A percentile compares a stretch with the other conserved stretches of the same genome.
phyloP scores from a whole-genome alignment of 1,284 basidiomycete genomes.

The Austroboletus niveus region DNA sequence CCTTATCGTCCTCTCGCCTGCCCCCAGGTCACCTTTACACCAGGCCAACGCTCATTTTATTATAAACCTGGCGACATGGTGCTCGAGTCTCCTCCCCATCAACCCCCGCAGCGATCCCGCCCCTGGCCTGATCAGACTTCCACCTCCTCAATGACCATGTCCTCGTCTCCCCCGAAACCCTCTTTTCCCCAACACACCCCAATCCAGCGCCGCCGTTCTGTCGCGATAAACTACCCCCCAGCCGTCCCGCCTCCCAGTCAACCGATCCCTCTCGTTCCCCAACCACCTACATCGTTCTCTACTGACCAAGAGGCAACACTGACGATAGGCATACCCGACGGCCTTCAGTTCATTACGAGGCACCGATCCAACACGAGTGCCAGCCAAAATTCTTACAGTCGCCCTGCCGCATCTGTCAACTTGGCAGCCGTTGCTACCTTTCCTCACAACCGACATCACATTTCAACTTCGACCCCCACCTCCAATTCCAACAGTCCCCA shows the following conservation, averaged over 20 bases:
- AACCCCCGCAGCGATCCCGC: slow-evolving; percentile 40
- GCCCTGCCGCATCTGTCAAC: slow-evolving; percentile 53
- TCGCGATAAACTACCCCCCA: slow-evolving; percentile 59
- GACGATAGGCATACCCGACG: slow-evolving; percentile 14
- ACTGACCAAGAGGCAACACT: slow-evolving; percentile 19
- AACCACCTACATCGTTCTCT: slow-evolving; percentile 23
- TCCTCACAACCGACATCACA: slow-evolving; percentile 49
- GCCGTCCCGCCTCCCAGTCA: slow-evolving; percentile 70
- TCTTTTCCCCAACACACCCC: slow-evolving; percentile 34
- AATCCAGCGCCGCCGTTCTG: slow-evolving; percentile 61
- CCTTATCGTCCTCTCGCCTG: neutral
- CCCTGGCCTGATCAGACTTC: slow-evolving; percentile 48
- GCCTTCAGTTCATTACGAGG: slow-evolving; percentile 19
- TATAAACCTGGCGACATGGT: slow-evolving; percentile 42
- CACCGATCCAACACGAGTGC: slow-evolving; percentile 31
- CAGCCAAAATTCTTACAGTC: slow-evolving; percentile 40
- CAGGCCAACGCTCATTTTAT: neutral
- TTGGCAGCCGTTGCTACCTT: slow-evolving; percentile 59
- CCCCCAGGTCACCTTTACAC: neutral
- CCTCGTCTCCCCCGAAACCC: slow-evolving; percentile 34
- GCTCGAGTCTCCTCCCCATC: slow-evolving; percentile 49
- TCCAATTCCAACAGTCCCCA: slow-evolving; percentile 27
- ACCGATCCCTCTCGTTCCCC: slow-evolving; percentile 65
- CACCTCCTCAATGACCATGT: slow-evolving; percentile 27
- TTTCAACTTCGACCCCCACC: slow-evolving; percentile 37